Conservation (phyloP, 768 basidiomycete genomes). For the Psilocybe sp. region DNA sequence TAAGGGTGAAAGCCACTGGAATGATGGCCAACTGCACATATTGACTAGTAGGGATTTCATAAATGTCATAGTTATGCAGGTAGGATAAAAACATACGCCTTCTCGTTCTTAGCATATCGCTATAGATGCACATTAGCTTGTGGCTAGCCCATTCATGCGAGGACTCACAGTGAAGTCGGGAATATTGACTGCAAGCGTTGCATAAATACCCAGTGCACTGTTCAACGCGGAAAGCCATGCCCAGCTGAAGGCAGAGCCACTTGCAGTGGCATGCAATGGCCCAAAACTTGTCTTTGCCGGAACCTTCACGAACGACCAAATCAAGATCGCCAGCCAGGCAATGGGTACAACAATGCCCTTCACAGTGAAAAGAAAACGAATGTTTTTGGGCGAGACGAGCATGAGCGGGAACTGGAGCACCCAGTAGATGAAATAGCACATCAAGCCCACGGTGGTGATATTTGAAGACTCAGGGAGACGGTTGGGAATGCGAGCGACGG, state of each 20-base stretch:
- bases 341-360: slow-evolving; percentile 66
- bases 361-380: slow-evolving; percentile 71
- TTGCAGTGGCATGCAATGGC: slow-evolving; percentile 44
- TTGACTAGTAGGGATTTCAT: slow-evolving; percentile 42
- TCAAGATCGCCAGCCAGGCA: slow-evolving; percentile 68
- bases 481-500: slow-evolving; percentile 61
- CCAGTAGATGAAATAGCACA: slow-evolving; percentile 80
- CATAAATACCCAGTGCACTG: slow-evolving; percentile 71
- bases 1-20: slow-evolving; percentile 72
- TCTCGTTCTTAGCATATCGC: slow-evolving; percentile 71
- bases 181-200: slow-evolving; percentile 75
- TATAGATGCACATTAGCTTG: slow-evolving; percentile 16
- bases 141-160: not conserved
- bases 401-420: slow-evolving; percentile 73
- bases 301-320: slow-evolving; percentile 75
- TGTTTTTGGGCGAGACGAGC: slow-evolving; percentile 73
- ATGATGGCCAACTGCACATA: slow-evolving; percentile 75
- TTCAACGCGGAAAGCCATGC: slow-evolving; percentile 79
- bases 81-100: slow-evolving; percentile 41
- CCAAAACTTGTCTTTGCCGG: slow-evolving; percentile 62
- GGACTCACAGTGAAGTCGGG: slow-evolving; percentile 70
- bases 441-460: slow-evolving; percentile 71
- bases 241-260: slow-evolving; percentile 62
- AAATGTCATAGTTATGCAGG: not conserved
- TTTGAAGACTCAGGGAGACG: slow-evolving; percentile 51